phyloP scores from a whole-genome alignment of 441 rosid species.

The Arabidopsis hybrid region DNA sequence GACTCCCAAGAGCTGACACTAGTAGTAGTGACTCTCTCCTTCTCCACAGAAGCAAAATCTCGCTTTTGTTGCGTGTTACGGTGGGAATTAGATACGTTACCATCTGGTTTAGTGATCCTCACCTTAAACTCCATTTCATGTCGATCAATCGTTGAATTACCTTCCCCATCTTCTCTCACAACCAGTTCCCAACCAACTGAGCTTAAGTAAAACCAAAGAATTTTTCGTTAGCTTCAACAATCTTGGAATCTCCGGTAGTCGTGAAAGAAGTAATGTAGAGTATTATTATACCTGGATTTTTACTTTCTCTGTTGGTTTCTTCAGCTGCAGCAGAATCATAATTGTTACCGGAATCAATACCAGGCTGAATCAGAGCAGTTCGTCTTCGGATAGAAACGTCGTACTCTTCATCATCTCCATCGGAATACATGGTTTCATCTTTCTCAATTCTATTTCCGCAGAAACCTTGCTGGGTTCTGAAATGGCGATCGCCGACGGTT shows the following conservation, averaged over 20 bases:
- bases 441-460: slow-evolving; percentile 40
- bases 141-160: slow-evolving; percentile 35
- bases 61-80: slow-evolving; percentile 54
- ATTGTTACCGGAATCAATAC: slow-evolving; percentile 32
- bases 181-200: slow-evolving; percentile 55
- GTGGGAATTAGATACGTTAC: slow-evolving; percentile 64
- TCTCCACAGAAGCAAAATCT: slow-evolving; percentile 57
- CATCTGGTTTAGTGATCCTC: slow-evolving; percentile 59
- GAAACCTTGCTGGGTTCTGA: slow-evolving; percentile 48
- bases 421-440: slow-evolving; percentile 63
- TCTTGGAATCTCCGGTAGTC: too few relatives aligned
- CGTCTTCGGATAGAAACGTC: slow-evolving; percentile 34
- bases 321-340: slow-evolving; percentile 29
- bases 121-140: slow-evolving; percentile 50
- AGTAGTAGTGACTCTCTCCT: slow-evolving; percentile 49
- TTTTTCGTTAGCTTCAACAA: too few relatives aligned
- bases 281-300: slow-evolving; percentile 24
- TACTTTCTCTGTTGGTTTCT: slow-evolving; percentile 37
- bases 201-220: slow-evolving; percentile 15
- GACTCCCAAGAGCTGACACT: slow-evolving; percentile 75
- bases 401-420: slow-evolving; percentile 56
- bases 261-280: too few relatives aligned
- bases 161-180: slow-evolving; percentile 55
- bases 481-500: slow-evolving; percentile 57
- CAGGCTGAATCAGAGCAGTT: slow-evolving; percentile 13